These are phyloP conservation scores for Allantophomopsis lycopodina DNA, from an alignment of 2,329 filamentous ascomycete genomes.

Conservation along the genomic window DNA sequence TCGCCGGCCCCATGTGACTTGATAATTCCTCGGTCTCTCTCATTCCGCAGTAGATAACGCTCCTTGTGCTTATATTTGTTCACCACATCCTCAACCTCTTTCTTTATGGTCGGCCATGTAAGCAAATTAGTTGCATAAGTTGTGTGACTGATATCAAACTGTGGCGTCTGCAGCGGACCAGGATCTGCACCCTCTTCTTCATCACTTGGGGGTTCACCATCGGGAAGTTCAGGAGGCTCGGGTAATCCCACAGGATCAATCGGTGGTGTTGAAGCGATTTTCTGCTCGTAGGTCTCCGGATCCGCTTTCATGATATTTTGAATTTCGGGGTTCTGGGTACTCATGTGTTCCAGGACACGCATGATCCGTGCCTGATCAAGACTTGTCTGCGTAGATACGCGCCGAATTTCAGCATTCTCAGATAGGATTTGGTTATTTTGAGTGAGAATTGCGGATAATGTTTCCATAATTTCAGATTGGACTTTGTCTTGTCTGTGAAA, in stretches of 20 bases:
- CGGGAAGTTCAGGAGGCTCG: slow-evolving; percentile 20
- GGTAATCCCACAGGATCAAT: slow-evolving; percentile 13
- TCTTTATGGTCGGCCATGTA: slow-evolving; percentile 53
- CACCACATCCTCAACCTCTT: slow-evolving; percentile 40
- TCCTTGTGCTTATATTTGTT: slow-evolving; percentile 35
- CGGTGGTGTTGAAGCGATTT: no score
- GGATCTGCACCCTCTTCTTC: slow-evolving; percentile 25
- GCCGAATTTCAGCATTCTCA: no score
- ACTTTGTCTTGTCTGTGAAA: slow-evolving; percentile 32
- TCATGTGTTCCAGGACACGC: slow-evolving; percentile 2
- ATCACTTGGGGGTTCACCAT: slow-evolving; percentile 9
- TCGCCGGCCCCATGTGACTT: slow-evolving; percentile 71
- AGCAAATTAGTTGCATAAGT: slow-evolving; percentile 79
- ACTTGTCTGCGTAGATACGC: no score
- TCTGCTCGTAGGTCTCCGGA: no score
- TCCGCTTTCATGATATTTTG: no score
- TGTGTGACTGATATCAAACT: slow-evolving; percentile 75
- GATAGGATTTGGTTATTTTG: no score
- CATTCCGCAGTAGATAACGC: slow-evolving; percentile 64
- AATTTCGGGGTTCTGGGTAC: background rate
- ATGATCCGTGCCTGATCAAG: no score
- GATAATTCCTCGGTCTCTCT: slow-evolving; percentile 60
- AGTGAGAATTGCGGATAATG: slow-evolving; percentile 11
- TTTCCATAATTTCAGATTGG: slow-evolving; percentile 43
- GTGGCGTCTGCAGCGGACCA: slow-evolving; percentile 44